A percentile compares a stretch with the other conserved stretches of the same genome.
Evolutionary conservation across 139 green algal species (phyloP).

Genomic region (Monoraphidium neglectum): DNA sequence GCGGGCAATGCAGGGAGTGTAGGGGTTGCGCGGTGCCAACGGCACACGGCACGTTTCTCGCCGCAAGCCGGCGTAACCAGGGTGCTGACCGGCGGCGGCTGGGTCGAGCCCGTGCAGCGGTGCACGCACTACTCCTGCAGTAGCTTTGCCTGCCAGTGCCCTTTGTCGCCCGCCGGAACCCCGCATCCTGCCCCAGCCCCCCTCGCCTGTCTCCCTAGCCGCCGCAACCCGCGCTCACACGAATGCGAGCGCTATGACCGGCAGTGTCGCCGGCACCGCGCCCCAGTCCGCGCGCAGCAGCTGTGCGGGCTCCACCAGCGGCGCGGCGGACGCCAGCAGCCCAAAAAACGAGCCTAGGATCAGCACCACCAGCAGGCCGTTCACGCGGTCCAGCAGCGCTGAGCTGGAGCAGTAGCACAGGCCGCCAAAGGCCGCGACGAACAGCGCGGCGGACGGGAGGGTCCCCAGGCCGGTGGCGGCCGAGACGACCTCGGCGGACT

Average conservation of each 20-base stretch:
- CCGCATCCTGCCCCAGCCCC: no score
- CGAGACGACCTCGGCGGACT: constrained; percentile 36
- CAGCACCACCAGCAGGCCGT: constrained; percentile 44
- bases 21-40: no score
- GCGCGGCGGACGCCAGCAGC: constrained; percentile 43
- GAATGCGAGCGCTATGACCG: constrained; percentile 73
- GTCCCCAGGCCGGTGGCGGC: not conserved
- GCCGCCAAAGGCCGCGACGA: constrained; percentile 43
- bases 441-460: constrained; percentile 31
- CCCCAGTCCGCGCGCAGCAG: constrained; percentile 56
- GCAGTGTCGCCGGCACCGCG: constrained; percentile 63
- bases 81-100: no score
- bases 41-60: no score
- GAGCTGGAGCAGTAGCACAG: constrained; percentile 60
- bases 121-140: no score
- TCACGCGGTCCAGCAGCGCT: constrained; percentile 52
- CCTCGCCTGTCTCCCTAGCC: not conserved
- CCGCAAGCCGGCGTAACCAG: no score
- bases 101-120: no score
- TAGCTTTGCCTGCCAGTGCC: no score
- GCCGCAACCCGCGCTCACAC: no score
- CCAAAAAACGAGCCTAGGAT: constrained; percentile 24
- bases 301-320: constrained; percentile 29
- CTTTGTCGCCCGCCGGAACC: no score
- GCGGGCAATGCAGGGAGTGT: no score